These are phyloP conservation scores for Filobasidium wieringae DNA, from an alignment of 768 basidiomycete genomes.

Conservation along the genomic window DNA sequence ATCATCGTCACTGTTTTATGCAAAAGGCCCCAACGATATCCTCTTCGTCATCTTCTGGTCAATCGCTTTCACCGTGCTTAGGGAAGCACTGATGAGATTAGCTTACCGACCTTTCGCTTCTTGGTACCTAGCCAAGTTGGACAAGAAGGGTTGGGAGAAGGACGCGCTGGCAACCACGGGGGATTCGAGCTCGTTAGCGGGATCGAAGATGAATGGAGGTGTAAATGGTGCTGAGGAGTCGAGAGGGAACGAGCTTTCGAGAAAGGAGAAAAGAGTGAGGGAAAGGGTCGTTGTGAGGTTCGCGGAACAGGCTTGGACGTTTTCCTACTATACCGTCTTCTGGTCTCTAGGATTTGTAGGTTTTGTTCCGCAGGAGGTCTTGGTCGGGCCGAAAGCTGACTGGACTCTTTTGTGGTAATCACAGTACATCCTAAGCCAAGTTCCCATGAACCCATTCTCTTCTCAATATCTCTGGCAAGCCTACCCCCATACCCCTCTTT, in stretches of 20 bases:
- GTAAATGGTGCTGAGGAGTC: conserved; percentile 22
- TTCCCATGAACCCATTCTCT: conserved; percentile 56
- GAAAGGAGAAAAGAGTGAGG: conserved; percentile 48
- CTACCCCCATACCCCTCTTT: conserved; percentile 71
- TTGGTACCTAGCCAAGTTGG: conserved; percentile 57
- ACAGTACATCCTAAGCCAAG: conserved; percentile 67
- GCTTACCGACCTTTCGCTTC: conserved; percentile 70
- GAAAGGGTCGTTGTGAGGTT: conserved; percentile 70
- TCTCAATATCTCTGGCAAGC: conserved; percentile 59
- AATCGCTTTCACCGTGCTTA: conserved; percentile 69
- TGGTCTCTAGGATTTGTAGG: conserved; percentile 73
- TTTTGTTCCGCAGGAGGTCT: conserved; percentile 22
- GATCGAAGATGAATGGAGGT: not conserved
- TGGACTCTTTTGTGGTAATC: not conserved
- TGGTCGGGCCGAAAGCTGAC: conserved; percentile 13
- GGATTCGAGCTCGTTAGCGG: not conserved
- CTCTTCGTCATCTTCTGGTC: conserved; percentile 72
- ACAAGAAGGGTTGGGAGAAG: conserved; percentile 50
- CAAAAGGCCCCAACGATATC: conserved; percentile 57
- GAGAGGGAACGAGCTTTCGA: conserved; percentile 20
- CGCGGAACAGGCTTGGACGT: conserved; percentile 88
- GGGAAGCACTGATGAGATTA: conserved; percentile 63
- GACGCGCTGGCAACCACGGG: not conserved
- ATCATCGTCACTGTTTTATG: conserved; percentile 41
- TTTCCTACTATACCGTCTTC: conserved; percentile 63